Conservation (phyloP, 305 asterid species). For the Solanum hybrid region DNA sequence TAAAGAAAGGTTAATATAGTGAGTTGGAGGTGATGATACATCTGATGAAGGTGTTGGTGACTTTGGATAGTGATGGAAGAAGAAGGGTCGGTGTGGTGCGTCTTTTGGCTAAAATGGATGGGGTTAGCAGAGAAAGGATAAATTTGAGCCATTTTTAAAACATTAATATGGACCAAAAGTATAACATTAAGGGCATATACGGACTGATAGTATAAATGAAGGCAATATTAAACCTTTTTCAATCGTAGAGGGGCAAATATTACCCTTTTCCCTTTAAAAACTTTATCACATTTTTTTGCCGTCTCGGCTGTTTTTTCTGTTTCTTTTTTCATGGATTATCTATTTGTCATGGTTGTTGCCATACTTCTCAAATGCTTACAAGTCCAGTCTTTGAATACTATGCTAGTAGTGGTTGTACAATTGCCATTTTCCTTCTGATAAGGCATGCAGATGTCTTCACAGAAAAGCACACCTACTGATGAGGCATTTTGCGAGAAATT, state of each 20-base stretch:
- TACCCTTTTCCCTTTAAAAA: neutral
- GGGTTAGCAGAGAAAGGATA: neutral
- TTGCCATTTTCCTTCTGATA: neutral
- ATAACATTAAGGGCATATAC: neutral
- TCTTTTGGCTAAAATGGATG: neutral
- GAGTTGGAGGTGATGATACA: neutral
- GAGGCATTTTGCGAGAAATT: neutral
- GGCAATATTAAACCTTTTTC: neutral
- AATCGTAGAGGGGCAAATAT: neutral
- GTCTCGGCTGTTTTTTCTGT: neutral
- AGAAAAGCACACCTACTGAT: neutral
- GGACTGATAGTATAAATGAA: neutral
- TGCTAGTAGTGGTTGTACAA: neutral
- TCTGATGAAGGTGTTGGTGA: neutral
- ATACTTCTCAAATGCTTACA: neutral
- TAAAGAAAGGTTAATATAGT: neutral
- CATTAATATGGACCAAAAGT: neutral
- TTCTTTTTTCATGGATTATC: neutral
- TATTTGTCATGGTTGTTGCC: neutral
- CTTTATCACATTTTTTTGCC: neutral
- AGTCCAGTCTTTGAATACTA: neutral
- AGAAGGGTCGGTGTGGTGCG: neutral
- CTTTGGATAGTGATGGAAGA: neutral
- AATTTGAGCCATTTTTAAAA: neutral
- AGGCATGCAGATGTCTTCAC: neutral